Evolutionary conservation across 73 alveolate genomes (phyloP).

Genomic region (Paramecium octaurelia): DNA sequence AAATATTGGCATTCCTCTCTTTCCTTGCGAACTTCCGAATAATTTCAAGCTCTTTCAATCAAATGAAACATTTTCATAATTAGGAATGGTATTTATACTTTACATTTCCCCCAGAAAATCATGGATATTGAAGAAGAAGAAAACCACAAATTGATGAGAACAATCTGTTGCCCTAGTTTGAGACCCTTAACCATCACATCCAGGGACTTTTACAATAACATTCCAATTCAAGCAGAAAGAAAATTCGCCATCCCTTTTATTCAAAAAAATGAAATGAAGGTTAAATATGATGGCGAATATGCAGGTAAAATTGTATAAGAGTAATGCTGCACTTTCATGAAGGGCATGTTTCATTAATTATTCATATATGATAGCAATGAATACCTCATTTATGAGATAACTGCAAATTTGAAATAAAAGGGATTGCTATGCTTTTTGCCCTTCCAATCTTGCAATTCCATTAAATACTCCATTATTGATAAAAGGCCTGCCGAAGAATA

Average conservation of each 20-base stretch:
- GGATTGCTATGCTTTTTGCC: constrained; percentile 43
- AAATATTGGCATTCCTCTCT: constrained; percentile 21
- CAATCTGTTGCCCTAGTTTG: constrained; percentile 12
- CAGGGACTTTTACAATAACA: constrained; percentile 35
- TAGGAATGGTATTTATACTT: background rate
- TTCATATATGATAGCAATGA: constrained; percentile 29
- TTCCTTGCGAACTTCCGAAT: constrained; percentile 37
- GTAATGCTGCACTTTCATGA: background rate
- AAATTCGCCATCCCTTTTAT: background rate
- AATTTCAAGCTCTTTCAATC: constrained; percentile 23
- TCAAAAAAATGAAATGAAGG: background rate
- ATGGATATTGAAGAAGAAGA: constrained; percentile 41
- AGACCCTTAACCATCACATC: constrained; percentile 36
- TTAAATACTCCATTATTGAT: background rate
- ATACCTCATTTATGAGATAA: background rate
- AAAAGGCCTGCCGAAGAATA: constrained; percentile 41
- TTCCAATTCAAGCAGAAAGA: constrained; percentile 44
- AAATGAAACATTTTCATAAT: background rate
- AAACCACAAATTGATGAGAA: background rate
- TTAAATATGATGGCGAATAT: constrained; percentile 33
- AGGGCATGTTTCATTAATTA: constrained; percentile 23
- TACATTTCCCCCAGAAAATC: background rate
- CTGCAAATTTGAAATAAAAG: background rate
- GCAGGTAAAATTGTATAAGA: constrained; percentile 31
- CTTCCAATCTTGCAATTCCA: background rate